phyloP scores from a whole-genome alignment of 768 basidiomycete species.

The Kwoniella dejecticola region DNA sequence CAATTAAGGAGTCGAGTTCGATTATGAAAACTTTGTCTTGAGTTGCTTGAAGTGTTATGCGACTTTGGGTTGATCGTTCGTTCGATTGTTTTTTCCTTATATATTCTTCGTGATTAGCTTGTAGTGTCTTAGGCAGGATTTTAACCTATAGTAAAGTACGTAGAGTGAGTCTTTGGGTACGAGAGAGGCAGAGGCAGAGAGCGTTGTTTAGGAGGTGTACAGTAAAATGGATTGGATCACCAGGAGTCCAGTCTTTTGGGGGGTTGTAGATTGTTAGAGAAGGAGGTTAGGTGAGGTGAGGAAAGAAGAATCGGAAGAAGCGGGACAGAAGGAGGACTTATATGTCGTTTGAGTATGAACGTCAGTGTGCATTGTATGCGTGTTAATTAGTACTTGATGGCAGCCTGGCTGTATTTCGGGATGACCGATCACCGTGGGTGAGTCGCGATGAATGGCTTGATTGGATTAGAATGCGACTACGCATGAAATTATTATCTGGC shows the following conservation, averaged over 20 bases:
- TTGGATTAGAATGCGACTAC: background rate
- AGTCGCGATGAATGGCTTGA: background rate
- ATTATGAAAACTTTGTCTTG: no score
- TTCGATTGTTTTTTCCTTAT: background rate
- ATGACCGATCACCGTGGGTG: no score
- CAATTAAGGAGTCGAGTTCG: slow-evolving; percentile 18
- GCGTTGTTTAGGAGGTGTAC: slow-evolving; percentile 2
- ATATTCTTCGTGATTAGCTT: slow-evolving; percentile 5
- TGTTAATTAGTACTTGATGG: background rate
- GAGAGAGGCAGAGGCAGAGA: no score
- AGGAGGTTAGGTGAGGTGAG: slow-evolving; percentile 1
- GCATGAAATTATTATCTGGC: no score
- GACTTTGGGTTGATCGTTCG: slow-evolving; percentile 1
- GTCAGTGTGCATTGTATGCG: background rate
- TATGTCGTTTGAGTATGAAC: background rate
- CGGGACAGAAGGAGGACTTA: background rate
- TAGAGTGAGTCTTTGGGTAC: slow-evolving; percentile 6
- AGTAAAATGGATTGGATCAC: slow-evolving; percentile 24
- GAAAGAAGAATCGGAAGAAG: background rate
- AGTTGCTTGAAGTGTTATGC: background rate
- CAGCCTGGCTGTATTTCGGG: background rate
- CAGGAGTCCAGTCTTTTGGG: slow-evolving; percentile 27
- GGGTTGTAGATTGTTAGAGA: background rate
- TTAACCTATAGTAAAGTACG: slow-evolving; percentile 2
- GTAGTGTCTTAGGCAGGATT: background rate